Evolutionary conservation across 306 rosid species (phyloP).

Genomic region (Quercus robur): DNA sequence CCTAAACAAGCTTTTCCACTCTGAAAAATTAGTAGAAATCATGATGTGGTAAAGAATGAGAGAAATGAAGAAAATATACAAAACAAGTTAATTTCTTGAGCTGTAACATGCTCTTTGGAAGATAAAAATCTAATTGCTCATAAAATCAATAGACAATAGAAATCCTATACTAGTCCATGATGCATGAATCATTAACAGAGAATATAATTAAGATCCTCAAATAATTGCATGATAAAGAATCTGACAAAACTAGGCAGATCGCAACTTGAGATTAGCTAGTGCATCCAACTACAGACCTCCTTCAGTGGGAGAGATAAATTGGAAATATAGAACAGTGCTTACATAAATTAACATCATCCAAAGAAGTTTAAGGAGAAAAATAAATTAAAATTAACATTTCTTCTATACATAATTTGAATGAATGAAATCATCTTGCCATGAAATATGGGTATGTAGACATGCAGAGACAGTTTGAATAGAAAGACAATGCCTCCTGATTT

Average conservation of each 20-base stretch:
- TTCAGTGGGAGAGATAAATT: not conserved
- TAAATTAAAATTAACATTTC: not conserved
- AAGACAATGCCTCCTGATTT: not conserved
- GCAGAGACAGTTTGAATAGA: not conserved
- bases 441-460: not conserved
- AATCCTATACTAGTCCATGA: not conserved
- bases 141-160: not conserved
- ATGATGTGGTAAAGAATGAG: not conserved
- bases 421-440: not conserved
- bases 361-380: not conserved
- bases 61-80: not conserved
- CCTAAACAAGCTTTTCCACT: conserved; percentile 40
- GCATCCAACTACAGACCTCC: not conserved
- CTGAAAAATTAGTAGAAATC: conserved; percentile 16
- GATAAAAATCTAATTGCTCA: not conserved
- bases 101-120: not conserved
- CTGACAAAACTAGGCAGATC: not conserved
- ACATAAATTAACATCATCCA: not conserved
- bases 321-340: not conserved
- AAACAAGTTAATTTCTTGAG: not conserved
- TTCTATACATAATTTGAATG: not conserved
- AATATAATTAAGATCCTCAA: not conserved
- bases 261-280: not conserved
- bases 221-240: not conserved
- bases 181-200: not conserved